Conservation (phyloP, 345 rosid species). For the Eucalyptus marginata region DNA sequence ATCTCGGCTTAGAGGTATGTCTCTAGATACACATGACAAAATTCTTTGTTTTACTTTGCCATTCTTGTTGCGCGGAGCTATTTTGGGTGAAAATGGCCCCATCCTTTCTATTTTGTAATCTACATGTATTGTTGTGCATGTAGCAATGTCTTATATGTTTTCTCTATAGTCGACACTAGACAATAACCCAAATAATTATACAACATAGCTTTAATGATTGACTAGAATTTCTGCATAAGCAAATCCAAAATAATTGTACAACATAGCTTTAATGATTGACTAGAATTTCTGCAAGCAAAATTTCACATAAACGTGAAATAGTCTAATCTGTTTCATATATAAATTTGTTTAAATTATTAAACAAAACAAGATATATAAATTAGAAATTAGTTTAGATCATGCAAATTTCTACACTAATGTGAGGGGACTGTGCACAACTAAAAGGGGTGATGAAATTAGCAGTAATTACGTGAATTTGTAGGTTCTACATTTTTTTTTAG, state of each 20-base stretch:
- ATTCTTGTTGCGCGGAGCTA: not conserved
- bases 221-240: not conserved
- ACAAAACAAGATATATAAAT: not conserved
- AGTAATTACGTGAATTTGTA: not conserved
- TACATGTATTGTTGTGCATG: not conserved
- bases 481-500: not conserved
- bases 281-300: not conserved
- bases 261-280: not conserved
- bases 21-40: not conserved
- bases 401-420: not conserved
- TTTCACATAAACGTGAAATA: not conserved
- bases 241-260: too few species aligned
- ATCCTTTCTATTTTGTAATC: not conserved
- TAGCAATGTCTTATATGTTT: not conserved
- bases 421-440: not conserved
- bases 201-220: not conserved
- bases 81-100: not conserved
- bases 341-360: not conserved
- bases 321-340: not conserved
- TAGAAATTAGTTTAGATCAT: not conserved
- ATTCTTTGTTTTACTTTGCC: not conserved
- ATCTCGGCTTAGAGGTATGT: not conserved
- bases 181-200: not conserved
- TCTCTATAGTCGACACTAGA: not conserved
- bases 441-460: not conserved